Evolutionary conservation across 768 basidiomycete genomes (phyloP), one percentile per base, ranked within the genome.

Genomic region (Leccinellum albellum): DNA sequence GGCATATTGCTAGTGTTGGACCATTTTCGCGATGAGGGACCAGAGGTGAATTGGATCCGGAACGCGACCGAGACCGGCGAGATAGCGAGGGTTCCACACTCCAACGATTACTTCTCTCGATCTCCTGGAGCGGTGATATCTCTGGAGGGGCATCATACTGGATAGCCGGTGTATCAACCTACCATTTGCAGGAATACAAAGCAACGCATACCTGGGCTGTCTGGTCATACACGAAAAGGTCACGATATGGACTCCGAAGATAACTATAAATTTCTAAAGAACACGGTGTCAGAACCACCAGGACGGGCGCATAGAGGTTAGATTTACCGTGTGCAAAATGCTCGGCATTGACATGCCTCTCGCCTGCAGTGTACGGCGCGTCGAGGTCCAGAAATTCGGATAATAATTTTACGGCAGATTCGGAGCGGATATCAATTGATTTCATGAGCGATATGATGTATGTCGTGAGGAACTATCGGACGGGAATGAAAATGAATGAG

Each of bases 371-470:
- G 57, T 85, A 84, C 2, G 81, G 78, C 3, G 74, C 72, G 61
- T 87, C 88, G 70, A 91, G 79, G 67, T 98, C 94, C 48, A 98
- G 78, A 73, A 94, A 95, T 63, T 96, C 94, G 14, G 92, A 80
- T 8, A 98, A 77, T 15, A 91, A 71, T 64, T 87, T 89, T 45
- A 98, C 81, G 42, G 94, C 91, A 37, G 88, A 84, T 73, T 93
- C 88, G 13, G 92, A 90, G 44, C 94, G 90, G 55, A 98, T 89
- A 74, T 98, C 94, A 54, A 97, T 84, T 3, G 90, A 81, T 73
- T 93, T 92, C 86, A 98, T 92, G 64, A 98, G 77, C 2, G 93
- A 92, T 51, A 96, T 75, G 20, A 85, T 91, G 73, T 95, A 91
- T 3, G 86, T 89, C 13, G 91, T 94, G 53, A 98, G 78, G 71